These are phyloP conservation scores for Gynandropsis gynandra DNA, from an alignment of 345 rosid genomes.

Conservation along the genomic window DNA sequence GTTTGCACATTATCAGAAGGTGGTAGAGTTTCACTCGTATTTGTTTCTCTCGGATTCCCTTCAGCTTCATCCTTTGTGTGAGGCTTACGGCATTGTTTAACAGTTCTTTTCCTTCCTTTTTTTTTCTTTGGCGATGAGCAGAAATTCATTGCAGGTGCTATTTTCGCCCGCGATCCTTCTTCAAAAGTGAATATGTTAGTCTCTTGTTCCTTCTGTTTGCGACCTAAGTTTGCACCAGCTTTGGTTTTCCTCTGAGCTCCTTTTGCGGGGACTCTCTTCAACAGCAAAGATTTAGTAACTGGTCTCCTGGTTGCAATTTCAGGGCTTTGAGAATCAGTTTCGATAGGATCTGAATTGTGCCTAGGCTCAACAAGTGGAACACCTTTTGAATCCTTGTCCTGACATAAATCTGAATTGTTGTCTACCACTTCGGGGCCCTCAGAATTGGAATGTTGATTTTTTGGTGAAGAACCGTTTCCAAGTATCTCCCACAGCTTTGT, in stretches of 20 bases:
- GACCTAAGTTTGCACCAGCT: slow-evolving; percentile 29
- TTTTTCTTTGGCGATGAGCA: slow-evolving; percentile 31
- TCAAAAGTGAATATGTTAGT: slow-evolving; percentile 45
- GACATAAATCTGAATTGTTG: slow-evolving; percentile 30
- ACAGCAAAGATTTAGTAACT: slow-evolving; percentile 48
- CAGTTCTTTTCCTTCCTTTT: slow-evolving; percentile 35
- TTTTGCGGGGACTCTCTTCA: slow-evolving; percentile 35
- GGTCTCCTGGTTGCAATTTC: slow-evolving; percentile 42
- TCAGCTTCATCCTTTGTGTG: slow-evolving; percentile 31
- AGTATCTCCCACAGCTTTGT: slow-evolving; percentile 72
- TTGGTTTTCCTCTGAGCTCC: slow-evolving; percentile 27
- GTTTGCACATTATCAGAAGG: slow-evolving; percentile 27
- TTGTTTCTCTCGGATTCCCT: slow-evolving; percentile 31
- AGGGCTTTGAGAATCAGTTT: slow-evolving; percentile 71
- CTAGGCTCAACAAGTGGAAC: slow-evolving; percentile 34
- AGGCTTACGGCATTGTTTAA: slow-evolving; percentile 36
- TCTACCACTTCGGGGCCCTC: slow-evolving; percentile 33
- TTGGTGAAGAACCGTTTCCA: slow-evolving; percentile 55
- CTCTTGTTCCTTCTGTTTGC: slow-evolving; percentile 28
- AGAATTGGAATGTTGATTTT: slow-evolving; percentile 40
- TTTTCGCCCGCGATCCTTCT: slow-evolving; percentile 36
- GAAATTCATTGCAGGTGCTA: slow-evolving; percentile 26
- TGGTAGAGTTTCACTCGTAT: slow-evolving; percentile 30
- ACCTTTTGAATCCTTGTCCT: slow-evolving; percentile 22
- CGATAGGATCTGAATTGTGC: slow-evolving; percentile 66